Conservation (phyloP, 2,329 filamentous ascomycete species). For the Colletotrichum tanaceti region DNA sequence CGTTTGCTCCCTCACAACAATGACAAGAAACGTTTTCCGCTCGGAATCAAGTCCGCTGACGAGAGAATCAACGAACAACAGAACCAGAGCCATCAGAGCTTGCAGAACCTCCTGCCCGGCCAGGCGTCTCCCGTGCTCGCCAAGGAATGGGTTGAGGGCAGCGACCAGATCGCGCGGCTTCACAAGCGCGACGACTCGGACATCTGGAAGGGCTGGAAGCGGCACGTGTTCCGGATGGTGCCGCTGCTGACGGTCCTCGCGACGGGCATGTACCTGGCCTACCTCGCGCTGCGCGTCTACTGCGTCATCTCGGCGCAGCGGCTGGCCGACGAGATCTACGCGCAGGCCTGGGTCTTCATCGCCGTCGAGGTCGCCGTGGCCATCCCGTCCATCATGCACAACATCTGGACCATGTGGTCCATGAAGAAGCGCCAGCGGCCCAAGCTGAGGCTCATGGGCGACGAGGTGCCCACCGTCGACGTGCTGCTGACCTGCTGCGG, state of each 20-base stretch:
- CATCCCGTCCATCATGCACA: slow-evolving; percentile 67
- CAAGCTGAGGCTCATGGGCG: slow-evolving; percentile 62
- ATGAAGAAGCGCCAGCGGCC: slow-evolving; percentile 65
- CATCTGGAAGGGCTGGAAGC: slow-evolving; percentile 59
- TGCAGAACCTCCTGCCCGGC: slow-evolving; percentile 54
- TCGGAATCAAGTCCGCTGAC: slow-evolving; percentile 12
- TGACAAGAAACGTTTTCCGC: no score
- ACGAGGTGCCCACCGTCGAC: slow-evolving; percentile 65
- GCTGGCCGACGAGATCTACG: slow-evolving; percentile 53
- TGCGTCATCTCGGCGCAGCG: slow-evolving; percentile 65
- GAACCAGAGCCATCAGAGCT: slow-evolving; percentile 57
- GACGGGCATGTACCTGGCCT: slow-evolving; percentile 58
- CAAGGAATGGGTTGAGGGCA: slow-evolving; percentile 50
- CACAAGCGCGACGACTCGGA: slow-evolving; percentile 57
- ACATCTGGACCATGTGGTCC: slow-evolving; percentile 67
- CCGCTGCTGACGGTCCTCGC: slow-evolving; percentile 56
- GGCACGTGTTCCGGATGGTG: slow-evolving; percentile 52
- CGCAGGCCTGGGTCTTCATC: slow-evolving; percentile 68
- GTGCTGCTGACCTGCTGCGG: slow-evolving; percentile 68
- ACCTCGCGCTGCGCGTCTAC: slow-evolving; percentile 62
- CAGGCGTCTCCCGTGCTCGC: slow-evolving; percentile 45
- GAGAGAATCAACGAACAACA: slow-evolving; percentile 44
- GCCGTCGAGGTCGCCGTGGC: slow-evolving; percentile 64
- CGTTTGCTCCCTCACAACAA: no score
- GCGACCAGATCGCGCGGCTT: slow-evolving; percentile 52